phyloP scores from a whole-genome alignment of 2,329 filamentous ascomycete species.

The Diplodia mutila region DNA sequence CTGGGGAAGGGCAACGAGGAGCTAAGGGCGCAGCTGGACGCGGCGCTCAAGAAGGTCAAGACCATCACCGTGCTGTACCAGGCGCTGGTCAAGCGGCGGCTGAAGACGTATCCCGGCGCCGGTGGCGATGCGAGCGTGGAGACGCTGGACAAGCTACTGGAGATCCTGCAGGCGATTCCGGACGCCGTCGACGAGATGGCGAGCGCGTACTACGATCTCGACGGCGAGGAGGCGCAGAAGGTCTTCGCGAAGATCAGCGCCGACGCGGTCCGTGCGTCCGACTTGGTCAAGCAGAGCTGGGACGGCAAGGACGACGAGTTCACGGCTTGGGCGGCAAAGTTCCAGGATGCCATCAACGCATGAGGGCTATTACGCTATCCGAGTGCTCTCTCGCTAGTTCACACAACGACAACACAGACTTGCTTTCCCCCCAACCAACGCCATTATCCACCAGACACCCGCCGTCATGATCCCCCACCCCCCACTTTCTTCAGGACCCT shows the following conservation, averaged over 20 bases:
- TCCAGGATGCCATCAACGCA: conserved; percentile 29
- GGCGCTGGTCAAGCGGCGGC: conserved; percentile 69
- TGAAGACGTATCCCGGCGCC: conserved; percentile 57
- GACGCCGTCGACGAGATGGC: conserved; percentile 72
- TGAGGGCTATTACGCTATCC: neutral
- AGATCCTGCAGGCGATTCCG: conserved; percentile 63
- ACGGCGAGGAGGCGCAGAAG: conserved; percentile 61
- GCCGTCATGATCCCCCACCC: no score
- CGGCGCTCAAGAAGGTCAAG: conserved; percentile 66
- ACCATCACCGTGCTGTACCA: conserved; percentile 70
- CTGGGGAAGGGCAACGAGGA: conserved; percentile 64
- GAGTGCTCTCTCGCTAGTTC: no score
- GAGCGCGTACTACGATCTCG: conserved; percentile 71
- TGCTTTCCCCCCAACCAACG: neutral
- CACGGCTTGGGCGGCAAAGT: conserved; percentile 71
- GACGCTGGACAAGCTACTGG: conserved; percentile 59
- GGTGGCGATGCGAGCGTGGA: neutral
- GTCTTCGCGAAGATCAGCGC: conserved; percentile 63
- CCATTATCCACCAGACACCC: neutral
- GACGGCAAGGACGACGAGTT: conserved; percentile 73
- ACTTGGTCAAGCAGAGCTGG: conserved; percentile 65
- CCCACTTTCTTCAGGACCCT: neutral
- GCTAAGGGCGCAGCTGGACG: conserved; percentile 68
- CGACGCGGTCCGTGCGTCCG: conserved; percentile 61
- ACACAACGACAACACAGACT: neutral